phyloP scores from a whole-genome alignment of 2,329 filamentous ascomycete genomes.

The Penicillium sp. region DNA sequence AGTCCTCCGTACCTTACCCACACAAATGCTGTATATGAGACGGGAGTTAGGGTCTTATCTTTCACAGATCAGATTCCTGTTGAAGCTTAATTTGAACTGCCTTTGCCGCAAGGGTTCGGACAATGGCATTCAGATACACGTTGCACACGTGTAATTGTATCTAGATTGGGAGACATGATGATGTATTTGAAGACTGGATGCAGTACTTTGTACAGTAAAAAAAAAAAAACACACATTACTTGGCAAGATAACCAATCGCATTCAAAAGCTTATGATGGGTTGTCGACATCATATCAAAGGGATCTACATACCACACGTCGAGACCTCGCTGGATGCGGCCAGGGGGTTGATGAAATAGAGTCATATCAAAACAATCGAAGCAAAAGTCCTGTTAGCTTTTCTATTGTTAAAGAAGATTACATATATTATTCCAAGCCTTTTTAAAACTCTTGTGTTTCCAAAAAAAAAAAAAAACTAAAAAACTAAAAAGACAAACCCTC shows the following conservation, averaged over 20 bases:
- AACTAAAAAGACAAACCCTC: background rate
- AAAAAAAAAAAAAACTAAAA: background rate
- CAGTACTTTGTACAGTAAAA: background rate
- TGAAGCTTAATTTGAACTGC: background rate
- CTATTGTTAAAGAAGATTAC: background rate
- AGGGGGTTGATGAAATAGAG: conserved; percentile 7
- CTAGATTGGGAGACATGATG: background rate
- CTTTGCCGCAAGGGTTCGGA: background rate
- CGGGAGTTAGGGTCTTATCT: background rate
- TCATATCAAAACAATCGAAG: conserved; percentile 4
- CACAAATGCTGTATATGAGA: background rate
- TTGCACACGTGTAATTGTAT: background rate
- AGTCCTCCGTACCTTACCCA: too few relatives aligned
- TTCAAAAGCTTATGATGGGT: background rate
- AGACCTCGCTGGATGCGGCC: conserved; percentile 19
- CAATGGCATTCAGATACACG: background rate
- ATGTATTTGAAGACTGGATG: background rate
- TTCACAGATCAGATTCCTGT: background rate
- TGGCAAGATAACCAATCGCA: background rate
- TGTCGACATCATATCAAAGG: conserved; percentile 17
- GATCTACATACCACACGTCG: conserved; percentile 24
- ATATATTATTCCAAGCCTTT: background rate
- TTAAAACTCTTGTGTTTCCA: background rate
- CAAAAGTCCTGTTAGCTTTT: background rate
- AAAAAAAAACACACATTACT: background rate